Evolutionary conservation across 2,329 filamentous ascomycete species (phyloP).

Genomic region (Fusarium sp.): DNA sequence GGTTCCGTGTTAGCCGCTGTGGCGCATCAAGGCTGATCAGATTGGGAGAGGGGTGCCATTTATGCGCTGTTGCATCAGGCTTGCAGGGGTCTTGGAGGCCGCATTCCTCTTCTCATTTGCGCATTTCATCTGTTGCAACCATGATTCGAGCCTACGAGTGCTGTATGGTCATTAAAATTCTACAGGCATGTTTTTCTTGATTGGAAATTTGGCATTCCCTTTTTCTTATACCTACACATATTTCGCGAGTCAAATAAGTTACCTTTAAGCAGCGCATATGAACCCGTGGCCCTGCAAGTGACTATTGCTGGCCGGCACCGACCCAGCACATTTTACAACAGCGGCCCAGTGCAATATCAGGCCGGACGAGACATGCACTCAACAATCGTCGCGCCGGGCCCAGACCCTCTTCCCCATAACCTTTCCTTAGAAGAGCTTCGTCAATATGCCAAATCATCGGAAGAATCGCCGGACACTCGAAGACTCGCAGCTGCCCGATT

Average conservation of each 20-base stretch:
- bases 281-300: accelerated
- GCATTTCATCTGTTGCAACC: not conserved
- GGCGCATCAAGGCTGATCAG: not conserved
- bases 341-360: not conserved
- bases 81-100: not conserved
- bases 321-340: not conserved
- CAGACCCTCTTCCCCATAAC: not conserved
- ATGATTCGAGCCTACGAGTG: accelerated
- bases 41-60: not conserved
- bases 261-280: accelerated
- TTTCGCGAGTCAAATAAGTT: not conserved
- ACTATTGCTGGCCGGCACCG: too few relatives aligned
- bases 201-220: not conserved
- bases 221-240: not conserved
- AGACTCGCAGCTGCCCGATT: not conserved
- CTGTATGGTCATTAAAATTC: not conserved
- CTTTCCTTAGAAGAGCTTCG: too few relatives aligned
- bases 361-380: not conserved
- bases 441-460: not conserved
- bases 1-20: not conserved
- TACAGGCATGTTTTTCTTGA: not conserved
- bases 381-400: not conserved
- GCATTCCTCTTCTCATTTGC: too few relatives aligned
- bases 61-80: too few relatives aligned
- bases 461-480: not conserved